phyloP scores from a whole-genome alignment of 345 rosid species.

The Eucalyptus viminalis region DNA sequence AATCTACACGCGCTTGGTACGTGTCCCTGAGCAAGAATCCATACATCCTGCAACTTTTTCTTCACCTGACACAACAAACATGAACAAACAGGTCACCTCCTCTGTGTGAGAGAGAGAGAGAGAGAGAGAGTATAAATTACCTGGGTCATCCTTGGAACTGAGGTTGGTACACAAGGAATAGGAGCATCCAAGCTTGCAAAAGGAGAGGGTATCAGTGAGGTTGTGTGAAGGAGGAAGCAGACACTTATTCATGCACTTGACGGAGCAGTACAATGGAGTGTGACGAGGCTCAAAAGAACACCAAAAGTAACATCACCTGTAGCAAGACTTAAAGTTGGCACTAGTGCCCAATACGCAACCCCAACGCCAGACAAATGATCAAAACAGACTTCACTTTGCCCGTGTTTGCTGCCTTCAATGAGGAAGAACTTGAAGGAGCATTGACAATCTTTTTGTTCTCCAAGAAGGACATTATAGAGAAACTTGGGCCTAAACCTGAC shows the following conservation, averaged over 20 bases:
- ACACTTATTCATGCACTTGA: slow-evolving; percentile 21
- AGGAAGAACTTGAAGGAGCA: not conserved
- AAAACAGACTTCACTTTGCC: not conserved
- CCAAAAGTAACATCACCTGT: slow-evolving; percentile 11
- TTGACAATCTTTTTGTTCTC: not conserved
- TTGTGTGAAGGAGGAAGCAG: not conserved
- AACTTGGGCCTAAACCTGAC: not conserved
- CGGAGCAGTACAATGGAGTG: not conserved
- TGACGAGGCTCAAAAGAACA: not conserved
- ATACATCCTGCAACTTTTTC: not conserved
- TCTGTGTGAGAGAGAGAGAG: not conserved
- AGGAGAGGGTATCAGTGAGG: not conserved
- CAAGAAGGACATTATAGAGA: not conserved
- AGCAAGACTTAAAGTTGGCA: slow-evolving; percentile 13
- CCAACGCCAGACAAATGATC: slow-evolving; percentile 1
- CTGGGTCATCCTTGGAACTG: slow-evolving; percentile 22
- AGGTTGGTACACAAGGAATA: slow-evolving; percentile 11
- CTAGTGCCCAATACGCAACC: not conserved
- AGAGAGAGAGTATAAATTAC: not conserved
- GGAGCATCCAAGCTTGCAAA: slow-evolving; percentile 36
- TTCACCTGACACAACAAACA: not conserved
- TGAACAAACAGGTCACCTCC: not conserved
- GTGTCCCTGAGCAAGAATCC: not conserved
- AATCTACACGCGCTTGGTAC: not conserved
- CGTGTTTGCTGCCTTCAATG: not conserved